phyloP scores from a whole-genome alignment of 1,284 basidiomycete species.

The Ceratobasidium sp. region DNA sequence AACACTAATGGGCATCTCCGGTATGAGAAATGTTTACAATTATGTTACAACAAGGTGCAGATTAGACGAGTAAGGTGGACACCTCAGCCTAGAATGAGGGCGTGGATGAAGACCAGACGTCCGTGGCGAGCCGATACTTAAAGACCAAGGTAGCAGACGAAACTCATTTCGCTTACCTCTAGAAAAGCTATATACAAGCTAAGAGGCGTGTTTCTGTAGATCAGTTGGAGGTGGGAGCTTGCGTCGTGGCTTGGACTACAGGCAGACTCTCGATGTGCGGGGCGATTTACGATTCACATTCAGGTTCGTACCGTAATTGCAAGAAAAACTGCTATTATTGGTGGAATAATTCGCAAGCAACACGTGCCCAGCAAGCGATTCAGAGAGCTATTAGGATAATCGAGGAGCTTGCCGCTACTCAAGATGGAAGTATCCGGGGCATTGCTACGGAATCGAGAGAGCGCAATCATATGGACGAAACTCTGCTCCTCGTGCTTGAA shows the following conservation, averaged over 20 bases:
- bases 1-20: not conserved
- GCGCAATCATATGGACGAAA: slow-evolving; percentile 17
- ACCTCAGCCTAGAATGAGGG: slow-evolving; percentile 18
- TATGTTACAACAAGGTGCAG: slow-evolving; percentile 9
- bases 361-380: slow-evolving; percentile 10
- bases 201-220: slow-evolving; percentile 33
- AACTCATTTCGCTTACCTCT: slow-evolving; percentile 29
- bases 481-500: slow-evolving; percentile 28
- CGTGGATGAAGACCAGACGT: slow-evolving; percentile 8
- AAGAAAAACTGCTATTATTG: slow-evolving; percentile 20
- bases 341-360: slow-evolving; percentile 12
- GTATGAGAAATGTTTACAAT: slow-evolving; percentile 11
- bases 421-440: slow-evolving; percentile 15
- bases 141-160: slow-evolving; percentile 25
- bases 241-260: slow-evolving; percentile 28
- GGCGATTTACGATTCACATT: not conserved
- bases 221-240: slow-evolving; percentile 24
- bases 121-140: slow-evolving; percentile 24
- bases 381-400: not conserved
- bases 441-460: not conserved
- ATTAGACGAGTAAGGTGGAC: not conserved
- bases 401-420: slow-evolving; percentile 20
- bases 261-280: slow-evolving; percentile 14
- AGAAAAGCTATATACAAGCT: slow-evolving; percentile 11
- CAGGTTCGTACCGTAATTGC: slow-evolving; percentile 1